These are phyloP conservation scores for Strobilomyces dryophilus DNA, from an alignment of 768 basidiomycete genomes.

Conservation along the genomic window DNA sequence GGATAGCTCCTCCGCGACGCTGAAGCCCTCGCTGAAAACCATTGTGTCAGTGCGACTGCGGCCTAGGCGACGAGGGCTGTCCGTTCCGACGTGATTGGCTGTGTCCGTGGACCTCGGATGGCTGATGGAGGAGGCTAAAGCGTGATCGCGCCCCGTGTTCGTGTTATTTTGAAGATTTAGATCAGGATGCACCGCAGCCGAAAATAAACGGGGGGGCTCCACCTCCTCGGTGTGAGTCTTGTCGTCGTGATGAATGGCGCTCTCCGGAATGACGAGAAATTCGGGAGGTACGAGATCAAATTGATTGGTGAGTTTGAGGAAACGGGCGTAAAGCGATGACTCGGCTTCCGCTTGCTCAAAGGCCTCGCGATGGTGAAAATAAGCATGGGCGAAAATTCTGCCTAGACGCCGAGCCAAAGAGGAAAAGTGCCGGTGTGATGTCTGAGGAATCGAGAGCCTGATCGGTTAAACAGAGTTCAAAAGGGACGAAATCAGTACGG, in stretches of 20 bases:
- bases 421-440: slow-evolving; percentile 84
- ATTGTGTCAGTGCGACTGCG: slow-evolving; percentile 70
- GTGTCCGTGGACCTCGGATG: slow-evolving; percentile 21
- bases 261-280: slow-evolving; percentile 75
- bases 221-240: slow-evolving; percentile 28
- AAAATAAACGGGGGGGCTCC: slow-evolving; percentile 38
- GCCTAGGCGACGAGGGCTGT: slow-evolving; percentile 45
- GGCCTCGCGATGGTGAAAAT: slow-evolving; percentile 89
- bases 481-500: slow-evolving; percentile 18
- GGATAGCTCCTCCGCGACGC: slow-evolving; percentile 37
- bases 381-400: slow-evolving; percentile 94
- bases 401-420: slow-evolving; percentile 89
- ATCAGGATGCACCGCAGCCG: slow-evolving; percentile 36
- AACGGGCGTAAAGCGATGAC: slow-evolving; percentile 85
- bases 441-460: slow-evolving; percentile 76
- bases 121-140: slow-evolving; percentile 7
- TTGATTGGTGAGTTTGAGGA: slow-evolving; percentile 74
- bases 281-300: slow-evolving; percentile 81
- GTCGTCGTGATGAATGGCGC: slow-evolving; percentile 30
- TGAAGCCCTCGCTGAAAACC: slow-evolving; percentile 52
- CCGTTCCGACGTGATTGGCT: slow-evolving; percentile 16
- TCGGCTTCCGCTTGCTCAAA: slow-evolving; percentile 91
- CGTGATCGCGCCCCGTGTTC: slow-evolving; percentile 2
- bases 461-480: slow-evolving; percentile 1
- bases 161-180: slow-evolving; percentile 10